phyloP scores from a whole-genome alignment of 2,329 filamentous ascomycete genomes.

The Coniosporium uncinatum region DNA sequence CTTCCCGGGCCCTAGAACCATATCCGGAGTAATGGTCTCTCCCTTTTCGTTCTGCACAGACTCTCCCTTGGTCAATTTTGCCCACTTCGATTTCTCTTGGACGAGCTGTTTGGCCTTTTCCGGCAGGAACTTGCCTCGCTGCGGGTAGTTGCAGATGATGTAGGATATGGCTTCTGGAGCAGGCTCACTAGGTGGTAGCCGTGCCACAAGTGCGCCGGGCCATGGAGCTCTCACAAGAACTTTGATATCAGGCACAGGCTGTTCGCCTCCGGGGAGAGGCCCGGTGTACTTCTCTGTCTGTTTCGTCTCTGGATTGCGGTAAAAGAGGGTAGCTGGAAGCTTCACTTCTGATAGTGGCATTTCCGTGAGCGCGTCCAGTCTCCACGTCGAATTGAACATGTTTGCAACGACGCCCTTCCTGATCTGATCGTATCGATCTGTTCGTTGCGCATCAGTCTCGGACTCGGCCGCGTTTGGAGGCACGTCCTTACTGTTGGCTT shows the following conservation, averaged over 20 bases:
- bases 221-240: conserved; percentile 74
- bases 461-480: not conserved
- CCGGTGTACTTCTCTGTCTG: conserved; percentile 66
- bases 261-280: conserved; percentile 49
- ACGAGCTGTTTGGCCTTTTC: conserved; percentile 58
- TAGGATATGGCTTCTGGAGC: conserved; percentile 74
- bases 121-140: conserved; percentile 76
- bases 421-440: conserved; percentile 39
- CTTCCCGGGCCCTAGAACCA: conserved; percentile 69
- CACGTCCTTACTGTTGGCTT: conserved; percentile 3
- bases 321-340: conserved; percentile 65
- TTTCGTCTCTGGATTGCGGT: conserved; percentile 55
- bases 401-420: conserved; percentile 60
- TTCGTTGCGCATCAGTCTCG: conserved; percentile 20
- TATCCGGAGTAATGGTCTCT: conserved; percentile 70
- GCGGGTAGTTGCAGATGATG: conserved; percentile 70
- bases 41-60: conserved; percentile 61
- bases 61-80: conserved; percentile 52
- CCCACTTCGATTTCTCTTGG: conserved; percentile 48
- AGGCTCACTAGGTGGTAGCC: conserved; percentile 63
- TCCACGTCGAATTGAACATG: conserved; percentile 80
- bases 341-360: conserved; percentile 60
- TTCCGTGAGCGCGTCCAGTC: conserved; percentile 62
- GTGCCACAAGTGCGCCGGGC: conserved; percentile 61
- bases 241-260: conserved; percentile 54